Base-by-base conservation (phyloP, 2,329 filamentous ascomycete genomes). In the Thelonectria rubi region DNA sequence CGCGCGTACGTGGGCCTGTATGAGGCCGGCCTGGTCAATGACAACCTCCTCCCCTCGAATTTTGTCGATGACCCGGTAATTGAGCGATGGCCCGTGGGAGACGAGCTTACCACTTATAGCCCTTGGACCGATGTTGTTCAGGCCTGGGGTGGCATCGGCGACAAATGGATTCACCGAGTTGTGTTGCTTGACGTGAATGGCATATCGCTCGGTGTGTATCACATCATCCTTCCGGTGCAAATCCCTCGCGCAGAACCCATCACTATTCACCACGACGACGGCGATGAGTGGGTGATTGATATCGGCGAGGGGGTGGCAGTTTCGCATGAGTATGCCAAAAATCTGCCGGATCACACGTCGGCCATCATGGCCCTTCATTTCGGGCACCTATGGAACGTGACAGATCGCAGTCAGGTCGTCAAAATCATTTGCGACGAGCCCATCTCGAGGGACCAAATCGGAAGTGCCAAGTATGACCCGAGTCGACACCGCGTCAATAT, bases 1-100 rank as follows among this genome's bases (percentile, higher is more conserved):
- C 86, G 92, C 70, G 91, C 93, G 1, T 97, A 94, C 71, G 77
- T 86, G 20, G 81, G 81, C 5, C 80, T 98, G 0, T 88, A 94
- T 72, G 69, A 85, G 8, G 89, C 85, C 24, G 90, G 90, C 0
- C 79, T 97, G 5, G 76, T 98, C 1, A 93, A 92, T 63, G 86
- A 96, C 14, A 83, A 97, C 68, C 77, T 97, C 0, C 80, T 97
- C 42, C 94, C 94, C 26, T 30, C 26, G 26, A 30, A 30, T 9
- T 78, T 83, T 14, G 76, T 80, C 2, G 79, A 80, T n/a, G 66
- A 76, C 9, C 69, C 76, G 2, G 77, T 75, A 0, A 67, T 82
- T 34, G 72, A 72, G 2, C 77, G 81, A 1, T 70, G 70, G 2
- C 62, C 78, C 0, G 66, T 78, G 10, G 69, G 75, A 3, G 62